phyloP scores from a whole-genome alignment of 495 filamentous ascomycete genomes.

The Aspergillus indologenus region DNA sequence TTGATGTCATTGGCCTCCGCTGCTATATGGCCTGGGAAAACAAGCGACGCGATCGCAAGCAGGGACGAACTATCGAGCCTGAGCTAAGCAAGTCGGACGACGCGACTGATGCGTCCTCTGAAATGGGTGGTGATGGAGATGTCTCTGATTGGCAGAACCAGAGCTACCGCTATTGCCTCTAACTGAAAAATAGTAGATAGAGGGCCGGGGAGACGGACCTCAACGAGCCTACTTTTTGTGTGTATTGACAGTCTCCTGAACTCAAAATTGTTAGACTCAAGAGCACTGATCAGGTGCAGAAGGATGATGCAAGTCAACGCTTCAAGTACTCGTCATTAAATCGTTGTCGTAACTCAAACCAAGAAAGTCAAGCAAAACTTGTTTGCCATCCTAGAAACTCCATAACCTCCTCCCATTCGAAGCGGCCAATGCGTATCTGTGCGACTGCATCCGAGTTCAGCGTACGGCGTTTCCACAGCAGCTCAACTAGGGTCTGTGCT shows the following conservation, averaged over 20 bases:
- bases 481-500: constrained; percentile 2
- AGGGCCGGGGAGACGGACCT: constrained; percentile 19
- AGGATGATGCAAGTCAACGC: neutral
- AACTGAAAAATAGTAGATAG: neutral
- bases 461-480: constrained; percentile 2
- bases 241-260: neutral
- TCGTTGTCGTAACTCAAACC: neutral
- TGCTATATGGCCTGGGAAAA: constrained; percentile 9
- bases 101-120: neutral
- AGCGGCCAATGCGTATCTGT: neutral
- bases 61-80: constrained; percentile 11
- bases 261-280: neutral
- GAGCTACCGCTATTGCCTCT: constrained; percentile 12
- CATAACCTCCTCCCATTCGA: constrained; percentile 6
- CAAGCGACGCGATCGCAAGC: constrained; percentile 7
- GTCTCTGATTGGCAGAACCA: constrained; percentile 14
- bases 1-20: constrained; percentile 1
- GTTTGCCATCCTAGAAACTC: constrained; percentile 10
- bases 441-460: neutral
- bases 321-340: neutral
- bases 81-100: neutral
- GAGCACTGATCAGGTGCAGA: neutral
- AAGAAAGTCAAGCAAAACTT: constrained; percentile 7
- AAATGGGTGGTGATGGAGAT: neutral
- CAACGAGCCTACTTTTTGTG: neutral